Evolutionary conservation across 306 rosid genomes (phyloP).

Genomic region (Echinosophora koreensis): DNA sequence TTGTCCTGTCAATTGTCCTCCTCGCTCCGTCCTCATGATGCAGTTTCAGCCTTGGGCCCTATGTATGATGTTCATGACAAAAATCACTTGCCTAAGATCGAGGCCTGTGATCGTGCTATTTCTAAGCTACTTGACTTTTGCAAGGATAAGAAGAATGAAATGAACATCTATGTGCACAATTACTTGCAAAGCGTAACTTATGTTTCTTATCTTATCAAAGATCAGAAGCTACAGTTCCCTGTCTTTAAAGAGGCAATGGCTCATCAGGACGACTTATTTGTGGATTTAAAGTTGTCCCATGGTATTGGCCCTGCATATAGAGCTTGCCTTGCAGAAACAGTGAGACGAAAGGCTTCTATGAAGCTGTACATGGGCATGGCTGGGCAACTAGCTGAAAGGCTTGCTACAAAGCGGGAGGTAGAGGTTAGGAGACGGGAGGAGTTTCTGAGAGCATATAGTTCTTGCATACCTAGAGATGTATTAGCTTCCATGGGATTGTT

Average conservation of each 20-base stretch:
- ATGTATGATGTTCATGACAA: slow-evolving; percentile 97
- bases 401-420: slow-evolving; percentile 85
- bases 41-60: slow-evolving; percentile 98
- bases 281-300: slow-evolving; percentile 78
- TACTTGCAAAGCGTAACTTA: slow-evolving; percentile 83
- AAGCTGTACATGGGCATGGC: slow-evolving; percentile 99
- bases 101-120: slow-evolving; percentile 78
- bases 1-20: slow-evolving; percentile 84
- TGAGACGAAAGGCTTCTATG: slow-evolving; percentile 92
- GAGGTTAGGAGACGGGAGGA: slow-evolving; percentile 83
- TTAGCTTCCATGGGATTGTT: slow-evolving; percentile 87
- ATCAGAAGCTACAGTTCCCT: slow-evolving; percentile 92
- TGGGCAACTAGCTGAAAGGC: slow-evolving; percentile 94
- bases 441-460: slow-evolving; percentile 71
- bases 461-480: slow-evolving; percentile 84
- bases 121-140: slow-evolving; percentile 79
- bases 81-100: slow-evolving; percentile 87
- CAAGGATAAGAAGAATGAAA: slow-evolving; percentile 84
- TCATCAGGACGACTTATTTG: slow-evolving; percentile 84
- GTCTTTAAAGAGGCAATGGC: slow-evolving; percentile 96
- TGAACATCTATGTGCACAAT: slow-evolving; percentile 78
- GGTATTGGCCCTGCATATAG: slow-evolving; percentile 91
- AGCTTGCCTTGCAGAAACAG: slow-evolving; percentile 96
- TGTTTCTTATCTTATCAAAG: slow-evolving; percentile 83
- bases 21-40: slow-evolving; percentile 98